Evolutionary conservation across 2,329 filamentous ascomycete species (phyloP), one percentile per base, ranked within the genome.

Genomic region (Fusarium sp.): DNA sequence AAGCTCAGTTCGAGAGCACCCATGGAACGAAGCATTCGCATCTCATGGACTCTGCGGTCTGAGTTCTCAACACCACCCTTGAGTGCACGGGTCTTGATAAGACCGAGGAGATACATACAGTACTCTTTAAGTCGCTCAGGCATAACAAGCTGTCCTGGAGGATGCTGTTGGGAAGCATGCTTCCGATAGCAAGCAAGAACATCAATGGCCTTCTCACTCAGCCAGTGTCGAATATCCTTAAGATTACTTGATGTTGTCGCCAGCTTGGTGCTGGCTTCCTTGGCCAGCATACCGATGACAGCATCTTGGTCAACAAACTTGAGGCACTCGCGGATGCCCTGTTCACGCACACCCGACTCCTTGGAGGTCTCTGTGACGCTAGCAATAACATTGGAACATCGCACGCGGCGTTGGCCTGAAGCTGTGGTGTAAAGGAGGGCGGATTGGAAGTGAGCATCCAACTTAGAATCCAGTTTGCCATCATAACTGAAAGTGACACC

Each of bases 371-470:
- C 93, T 67, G 91, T 96, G 37, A 98, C 93, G 58, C 92, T 95
- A 3, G 96, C 95, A 57, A 99, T 95, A 25, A 96, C 86, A 76
- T 99, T 99, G 76, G 90, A 93, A 80, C 96, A 99, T 60, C 96
- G 87, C 47, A 99, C 96, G 53, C 96, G 87, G 47, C 96, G 90
- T 79, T 99, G 90, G 6, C 96, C 96, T 49, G 87, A 90, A 6
- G 94, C 92, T 6, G 95, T 96, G 1, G 96, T 99, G 80, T 99
- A 99, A 3, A 99, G 86, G 4, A 99, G 83, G 3, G 96, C 96
- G 21, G 92, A 93, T 78, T 99, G 96, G 85, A 99, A 99, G 80
- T 99, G 96, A 10, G 95, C 95, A 78, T 99, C 96, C 21, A 98
- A 86, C 80, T 97, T 97, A 6, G 93, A 84, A 79, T 99, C 96